Evolutionary conservation across 345 rosid species (phyloP), one percentile per base, ranked within the genome.

Genomic region (Brassica napus): DNA sequence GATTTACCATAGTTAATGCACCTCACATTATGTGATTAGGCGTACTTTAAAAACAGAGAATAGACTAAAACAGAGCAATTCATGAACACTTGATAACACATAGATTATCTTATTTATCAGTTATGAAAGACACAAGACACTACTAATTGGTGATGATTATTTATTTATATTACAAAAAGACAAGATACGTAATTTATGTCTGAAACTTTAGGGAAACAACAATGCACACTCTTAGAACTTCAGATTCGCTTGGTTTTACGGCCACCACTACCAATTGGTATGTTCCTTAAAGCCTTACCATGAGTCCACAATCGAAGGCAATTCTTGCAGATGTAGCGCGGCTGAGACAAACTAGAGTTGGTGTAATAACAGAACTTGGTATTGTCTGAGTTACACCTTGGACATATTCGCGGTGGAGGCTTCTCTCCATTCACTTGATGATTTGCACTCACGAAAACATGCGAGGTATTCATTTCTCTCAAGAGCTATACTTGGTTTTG

Each of bases 161-260:
- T 72, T 39, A 59, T 62, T 62, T 76, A 77, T 9, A 30, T 39
- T 47, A 47, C 6, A 9, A 5, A 77, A 52, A 15, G 15, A 70
- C 57, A 14, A 39, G 60, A 61, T 28, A 37, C 65, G 4, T 35
- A 72, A 18, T 30, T 65, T 42, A 78, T 65, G 30, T 23, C 62
- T 57, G 4, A 58, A 21, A 66, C 7, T 65, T 72, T 65, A 11
- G 3, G 3, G 39, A 39, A 55, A 57, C 30, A 42, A 72, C 59
- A 30, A 18, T 34, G 32, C 49, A 71, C 8, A 39, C 10, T 57
- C 39, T 28, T 28, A 62, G 5, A 39, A 39, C 11, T 6, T 39
- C 47, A 39, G 47, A 39, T 39, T 39, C 14, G 12, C 47, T 39
- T 39, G 47, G 47, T 39, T 9, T 39, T 9, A 39, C 47, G 3